These are phyloP conservation scores for Exophiala mesophila DNA, from an alignment of 2,329 filamentous ascomycete species.

Conservation along the genomic window DNA sequence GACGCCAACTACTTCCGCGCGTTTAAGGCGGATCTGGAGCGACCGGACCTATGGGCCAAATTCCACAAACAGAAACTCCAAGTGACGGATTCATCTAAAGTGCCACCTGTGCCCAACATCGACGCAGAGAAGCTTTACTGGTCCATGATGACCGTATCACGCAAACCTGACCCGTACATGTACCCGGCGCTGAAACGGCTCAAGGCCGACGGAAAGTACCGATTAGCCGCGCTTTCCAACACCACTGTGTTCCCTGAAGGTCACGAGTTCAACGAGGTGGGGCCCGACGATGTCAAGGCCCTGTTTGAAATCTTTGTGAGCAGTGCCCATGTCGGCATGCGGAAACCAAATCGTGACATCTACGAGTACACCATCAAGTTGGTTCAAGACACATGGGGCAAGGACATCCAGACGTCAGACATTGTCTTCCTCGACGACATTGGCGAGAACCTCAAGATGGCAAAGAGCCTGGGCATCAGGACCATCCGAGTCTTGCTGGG, in stretches of 20 bases:
- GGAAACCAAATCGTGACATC: slow-evolving; percentile 80
- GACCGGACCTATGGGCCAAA: slow-evolving; percentile 61
- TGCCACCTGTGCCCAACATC: slow-evolving; percentile 64
- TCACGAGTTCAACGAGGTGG: slow-evolving; percentile 59
- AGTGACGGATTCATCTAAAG: slow-evolving; percentile 24
- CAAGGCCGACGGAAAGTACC: slow-evolving; percentile 57
- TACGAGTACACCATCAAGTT: slow-evolving; percentile 68
- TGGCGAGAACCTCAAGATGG: slow-evolving; percentile 83
- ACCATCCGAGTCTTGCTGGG: slow-evolving; percentile 85
- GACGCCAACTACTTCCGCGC: slow-evolving; percentile 68
- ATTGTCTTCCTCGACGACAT: slow-evolving; percentile 91
- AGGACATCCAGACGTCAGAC: slow-evolving; percentile 58
- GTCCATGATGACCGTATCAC: slow-evolving; percentile 77
- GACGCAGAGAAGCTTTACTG: slow-evolving; percentile 79
- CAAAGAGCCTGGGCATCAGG: slow-evolving; percentile 65
- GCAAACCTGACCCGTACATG: slow-evolving; percentile 77
- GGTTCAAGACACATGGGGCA: slow-evolving; percentile 55
- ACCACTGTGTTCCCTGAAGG: slow-evolving; percentile 78
- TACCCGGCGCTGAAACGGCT: slow-evolving; percentile 72
- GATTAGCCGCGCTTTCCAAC: slow-evolving; percentile 81
- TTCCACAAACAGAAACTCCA: slow-evolving; percentile 44
- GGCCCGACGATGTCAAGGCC: slow-evolving; percentile 54
- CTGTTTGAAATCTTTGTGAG: slow-evolving; percentile 85
- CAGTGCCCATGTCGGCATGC: slow-evolving; percentile 76
- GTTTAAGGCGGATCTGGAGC: slow-evolving; percentile 70